Evolutionary conservation across 2,329 filamentous ascomycete species (phyloP), one percentile per base, ranked within the genome.

Genomic region (Magnaporthiopsis incrustans): DNA sequence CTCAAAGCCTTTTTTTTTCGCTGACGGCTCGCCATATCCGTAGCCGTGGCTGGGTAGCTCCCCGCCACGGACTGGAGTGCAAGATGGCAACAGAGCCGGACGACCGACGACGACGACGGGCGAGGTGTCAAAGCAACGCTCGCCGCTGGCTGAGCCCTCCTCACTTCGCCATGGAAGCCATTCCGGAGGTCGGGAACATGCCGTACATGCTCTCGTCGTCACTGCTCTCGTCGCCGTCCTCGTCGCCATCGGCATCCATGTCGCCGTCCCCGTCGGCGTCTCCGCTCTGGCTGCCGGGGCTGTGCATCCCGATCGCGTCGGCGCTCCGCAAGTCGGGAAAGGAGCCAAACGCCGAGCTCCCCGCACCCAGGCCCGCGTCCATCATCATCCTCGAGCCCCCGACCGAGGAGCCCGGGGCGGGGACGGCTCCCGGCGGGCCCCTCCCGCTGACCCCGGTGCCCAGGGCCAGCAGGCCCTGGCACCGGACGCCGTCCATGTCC

Each of bases 331-430:
- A 77, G 4, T 77, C 77, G 69, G 80, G 84, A 64, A 91, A 81
- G 61, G 87, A 88, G 65, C 88, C 88, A 70, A 81, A 89, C 80
- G 88, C 90, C 53, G 65, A 77, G 4, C 56, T 61, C 22, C 64
- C 69, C n/a, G 64, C 65, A 32, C 75, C 75, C 25, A 77, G 70
- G 57, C 77, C 73, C 63, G 73, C 75, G 30, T 72, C 71, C n/a
- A 70, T 66, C 3, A 33, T 64, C 32, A 60, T 58, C 60, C 26
- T 32, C 57, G 57, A 58, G 57, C 12, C 57, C 57, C 57, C 60
- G 60, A 32, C 60, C 35, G 15, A 44, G 60, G 35, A 50, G 33
- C 35, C 66, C 65, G 27, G 66, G 59, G 27, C 66, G 61, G 27
- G 60, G 61, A 70, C 74, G 64, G 66, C 72, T 38, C 67, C 66